Conservation (phyloP, 1,284 basidiomycete species). For the Cronartium ribicola region DNA sequence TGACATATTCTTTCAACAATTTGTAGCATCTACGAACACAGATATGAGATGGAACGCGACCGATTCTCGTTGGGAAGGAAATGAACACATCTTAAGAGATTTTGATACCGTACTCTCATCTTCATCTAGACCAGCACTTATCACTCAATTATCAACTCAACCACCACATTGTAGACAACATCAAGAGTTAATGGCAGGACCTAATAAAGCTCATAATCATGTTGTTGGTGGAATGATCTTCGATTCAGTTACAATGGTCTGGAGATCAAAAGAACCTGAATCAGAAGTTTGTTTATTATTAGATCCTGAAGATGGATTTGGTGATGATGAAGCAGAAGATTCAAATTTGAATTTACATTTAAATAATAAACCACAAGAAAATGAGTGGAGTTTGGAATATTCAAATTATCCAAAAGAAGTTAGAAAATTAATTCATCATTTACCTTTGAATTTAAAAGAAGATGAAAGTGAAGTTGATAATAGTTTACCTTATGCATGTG, state of each 20-base stretch:
- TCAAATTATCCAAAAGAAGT: neutral
- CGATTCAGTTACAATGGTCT: slow-evolving; percentile 86
- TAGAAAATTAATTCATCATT: slow-evolving; percentile 46
- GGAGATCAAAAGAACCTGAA: slow-evolving; percentile 71
- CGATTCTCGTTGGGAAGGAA: slow-evolving; percentile 89
- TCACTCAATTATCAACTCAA: slow-evolving; percentile 69
- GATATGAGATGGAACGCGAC: slow-evolving; percentile 96
- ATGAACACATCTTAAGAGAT: slow-evolving; percentile 79
- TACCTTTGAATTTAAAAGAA: slow-evolving; percentile 54
- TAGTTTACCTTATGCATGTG: slow-evolving; percentile 24
- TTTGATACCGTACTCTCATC: slow-evolving; percentile 77
- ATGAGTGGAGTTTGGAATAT: neutral
- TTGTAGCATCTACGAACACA: slow-evolving; percentile 63
- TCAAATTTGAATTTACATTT: slow-evolving; percentile 52
- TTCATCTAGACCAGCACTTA: slow-evolving; percentile 87
- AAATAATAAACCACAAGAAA: neutral
- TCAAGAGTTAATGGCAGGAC: slow-evolving; percentile 64
- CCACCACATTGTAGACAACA: slow-evolving; percentile 7
- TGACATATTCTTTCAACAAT: slow-evolving; percentile 42
- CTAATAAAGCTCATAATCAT: slow-evolving; percentile 52
- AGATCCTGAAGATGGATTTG: slow-evolving; percentile 57
- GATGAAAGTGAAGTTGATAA: slow-evolving; percentile 29
- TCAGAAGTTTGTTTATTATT: slow-evolving; percentile 91
- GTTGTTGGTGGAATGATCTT: slow-evolving; percentile 97
- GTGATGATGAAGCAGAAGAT: slow-evolving; percentile 76